Evolutionary conservation across 2,329 filamentous ascomycete genomes (phyloP), one percentile per base, ranked within the genome.

Genomic region (Claviceps sp.): DNA sequence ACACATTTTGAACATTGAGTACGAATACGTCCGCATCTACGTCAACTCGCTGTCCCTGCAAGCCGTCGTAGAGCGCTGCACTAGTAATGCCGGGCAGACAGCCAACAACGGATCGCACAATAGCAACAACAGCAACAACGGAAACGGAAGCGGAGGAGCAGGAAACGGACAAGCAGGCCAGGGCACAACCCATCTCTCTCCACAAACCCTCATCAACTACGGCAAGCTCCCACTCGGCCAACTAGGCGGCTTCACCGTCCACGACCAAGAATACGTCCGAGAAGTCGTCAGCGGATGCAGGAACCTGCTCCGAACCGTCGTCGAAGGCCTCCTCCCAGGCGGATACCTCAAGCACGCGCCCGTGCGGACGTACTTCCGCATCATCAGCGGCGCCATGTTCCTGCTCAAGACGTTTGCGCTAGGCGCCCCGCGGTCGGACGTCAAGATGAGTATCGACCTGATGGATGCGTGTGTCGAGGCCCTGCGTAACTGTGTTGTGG

Each of bases 21-120:
- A 93, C 62, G 88, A 97, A 62, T 96, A 96, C 64, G 88, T 91
- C 26, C 81, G 91, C 61, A 86, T 96, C 49, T 97, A 97, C 63
- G 79, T 96, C 70, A 96, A 97, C 66, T 95, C 90, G 1, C 75
- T 98, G 2, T 90, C 90, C 2, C 73, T 98, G 2, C 93, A 98
- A 69, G 93, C 93, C 22, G 89, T 97, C 3, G 88, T 97, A 5
- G 91, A 96, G 67, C 81, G 90, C 55, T 95, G 88, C 68, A 91
- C 88, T 6, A 89, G 78, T 55, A 85, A 90, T 57, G 82, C 83
- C 20, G 71, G 70, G 11, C 72, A 73, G 53, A 69, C 67, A n/a
- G 64, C 69, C 14, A 61, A 62, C 5, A 64, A 62, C 5, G 64
- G 65, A 5, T 30, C 26, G 26, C 68, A 64, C 46, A 65, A 44